A percentile compares a stretch with the other conserved stretches of the same genome.
phyloP scores from a whole-genome alignment of 441 rosid species.

The Gossypium davidsonii region DNA sequence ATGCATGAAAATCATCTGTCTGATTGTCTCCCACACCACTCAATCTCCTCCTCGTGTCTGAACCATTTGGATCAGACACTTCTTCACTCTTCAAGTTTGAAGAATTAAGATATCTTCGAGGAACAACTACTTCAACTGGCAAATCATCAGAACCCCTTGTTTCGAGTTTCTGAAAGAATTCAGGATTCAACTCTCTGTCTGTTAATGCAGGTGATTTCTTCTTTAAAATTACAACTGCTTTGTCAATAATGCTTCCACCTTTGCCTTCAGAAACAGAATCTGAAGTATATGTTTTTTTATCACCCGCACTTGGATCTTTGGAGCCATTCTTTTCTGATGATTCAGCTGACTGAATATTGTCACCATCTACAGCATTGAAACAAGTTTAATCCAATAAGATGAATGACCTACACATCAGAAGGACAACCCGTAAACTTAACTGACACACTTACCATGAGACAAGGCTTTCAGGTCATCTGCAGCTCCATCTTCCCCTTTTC shows the following conservation, averaged over 20 bases:
- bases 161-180: constrained; percentile 89
- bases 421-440: background rate
- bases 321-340: constrained; percentile 33
- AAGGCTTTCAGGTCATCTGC: constrained; percentile 53
- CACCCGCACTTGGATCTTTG: constrained; percentile 36
- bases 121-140: constrained; percentile 90
- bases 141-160: constrained; percentile 66
- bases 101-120: constrained; percentile 59
- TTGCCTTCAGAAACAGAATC: constrained; percentile 52
- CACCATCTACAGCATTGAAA: constrained; percentile 30
- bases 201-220: constrained; percentile 73
- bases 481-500: constrained; percentile 59
- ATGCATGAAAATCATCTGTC: constrained; percentile 40
- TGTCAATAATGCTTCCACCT: constrained; percentile 59
- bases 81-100: constrained; percentile 54
- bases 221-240: constrained; percentile 78
- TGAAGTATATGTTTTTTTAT: constrained; percentile 26
- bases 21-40: constrained; percentile 42
- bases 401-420: constrained; percentile 2
- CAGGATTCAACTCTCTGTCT: constrained; percentile 83
- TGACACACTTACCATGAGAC: constrained; percentile 41
- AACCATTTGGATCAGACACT: constrained; percentile 43
- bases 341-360: constrained; percentile 31
- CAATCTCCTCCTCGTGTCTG: constrained; percentile 41
- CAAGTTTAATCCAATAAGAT: background rate